Conservation (phyloP, 2,329 filamentous ascomycete genomes). For the Colletotrichum plurivorum region DNA sequence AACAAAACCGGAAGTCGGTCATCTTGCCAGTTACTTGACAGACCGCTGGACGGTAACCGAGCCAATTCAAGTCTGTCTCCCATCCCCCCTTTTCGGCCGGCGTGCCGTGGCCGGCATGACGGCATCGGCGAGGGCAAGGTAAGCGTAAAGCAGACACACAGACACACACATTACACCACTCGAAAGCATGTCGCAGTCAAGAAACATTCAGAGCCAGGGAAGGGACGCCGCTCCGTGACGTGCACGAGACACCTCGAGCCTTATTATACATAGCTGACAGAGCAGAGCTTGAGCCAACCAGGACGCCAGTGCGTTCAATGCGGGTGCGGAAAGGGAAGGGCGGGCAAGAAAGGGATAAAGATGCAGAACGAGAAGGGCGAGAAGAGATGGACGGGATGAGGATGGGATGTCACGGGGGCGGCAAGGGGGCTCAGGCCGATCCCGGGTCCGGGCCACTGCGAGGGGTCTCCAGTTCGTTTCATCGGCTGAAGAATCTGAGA, state of each 20-base stretch:
- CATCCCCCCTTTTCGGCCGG: neutral
- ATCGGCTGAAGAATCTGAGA: conserved; percentile 23
- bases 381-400: conserved; percentile 13
- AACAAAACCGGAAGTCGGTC: neutral
- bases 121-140: neutral
- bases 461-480: conserved; percentile 35
- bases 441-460: conserved; percentile 6
- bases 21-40: neutral
- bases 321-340: conserved; percentile 5
- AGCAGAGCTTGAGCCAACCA: conserved; percentile 14
- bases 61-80: neutral
- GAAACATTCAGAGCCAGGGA: conserved; percentile 15
- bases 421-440: conserved; percentile 11
- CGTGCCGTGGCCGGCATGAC: neutral
- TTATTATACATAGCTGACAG: conserved; percentile 34
- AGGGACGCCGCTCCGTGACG: conserved; percentile 26
- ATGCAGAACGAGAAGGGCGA: neutral
- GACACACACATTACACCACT: neutral
- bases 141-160: conserved; percentile 11
- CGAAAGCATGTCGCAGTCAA: neutral
- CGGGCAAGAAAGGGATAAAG: neutral
- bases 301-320: conserved; percentile 22
- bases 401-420: conserved; percentile 25
- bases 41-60: conserved; percentile 2
- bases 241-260: conserved; percentile 34